Evolutionary conservation across 2,329 filamentous ascomycete species (phyloP).

Genomic region (Grosmannia penicillata): DNA sequence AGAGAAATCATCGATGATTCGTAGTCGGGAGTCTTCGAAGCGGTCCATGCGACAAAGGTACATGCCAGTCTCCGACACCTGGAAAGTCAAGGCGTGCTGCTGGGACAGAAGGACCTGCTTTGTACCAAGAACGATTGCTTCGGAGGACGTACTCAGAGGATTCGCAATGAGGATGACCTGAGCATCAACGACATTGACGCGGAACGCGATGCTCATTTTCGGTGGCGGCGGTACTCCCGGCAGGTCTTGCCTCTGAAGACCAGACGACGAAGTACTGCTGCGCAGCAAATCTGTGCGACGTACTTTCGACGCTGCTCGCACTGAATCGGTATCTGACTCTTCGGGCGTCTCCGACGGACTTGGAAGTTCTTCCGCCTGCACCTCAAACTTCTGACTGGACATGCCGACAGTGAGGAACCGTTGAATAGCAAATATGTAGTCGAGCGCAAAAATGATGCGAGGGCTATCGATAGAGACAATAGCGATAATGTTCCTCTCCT

Average conservation of each 20-base stretch:
- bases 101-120: slow-evolving; percentile 88
- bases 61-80: slow-evolving; percentile 92
- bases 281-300: slow-evolving; percentile 17
- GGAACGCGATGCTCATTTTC: slow-evolving; percentile 67
- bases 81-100: slow-evolving; percentile 85
- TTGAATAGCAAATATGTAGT: slow-evolving; percentile 86
- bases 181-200: slow-evolving; percentile 87
- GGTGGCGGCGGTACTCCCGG: slow-evolving; percentile 12
- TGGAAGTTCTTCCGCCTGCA: slow-evolving; percentile 34
- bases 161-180: slow-evolving; percentile 96
- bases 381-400: slow-evolving; percentile 41
- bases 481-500: slow-evolving; percentile 69
- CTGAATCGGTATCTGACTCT: slow-evolving; percentile 44
- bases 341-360: slow-evolving; percentile 41
- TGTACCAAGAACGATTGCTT: slow-evolving; percentile 88
- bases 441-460: slow-evolving; percentile 83
- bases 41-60: slow-evolving; percentile 97
- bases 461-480: slow-evolving; percentile 93
- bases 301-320: slow-evolving; percentile 30
- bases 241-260: slow-evolving; percentile 5
- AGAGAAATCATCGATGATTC: slow-evolving; percentile 94
- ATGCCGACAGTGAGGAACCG: slow-evolving; percentile 64
- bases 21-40: slow-evolving; percentile 77
- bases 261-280: too few relatives aligned
- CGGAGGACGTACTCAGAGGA: slow-evolving; percentile 74